Evolutionary conservation across 768 basidiomycete species (phyloP), one percentile per base, ranked within the genome.

Genomic region (Agaricus bisporus): DNA sequence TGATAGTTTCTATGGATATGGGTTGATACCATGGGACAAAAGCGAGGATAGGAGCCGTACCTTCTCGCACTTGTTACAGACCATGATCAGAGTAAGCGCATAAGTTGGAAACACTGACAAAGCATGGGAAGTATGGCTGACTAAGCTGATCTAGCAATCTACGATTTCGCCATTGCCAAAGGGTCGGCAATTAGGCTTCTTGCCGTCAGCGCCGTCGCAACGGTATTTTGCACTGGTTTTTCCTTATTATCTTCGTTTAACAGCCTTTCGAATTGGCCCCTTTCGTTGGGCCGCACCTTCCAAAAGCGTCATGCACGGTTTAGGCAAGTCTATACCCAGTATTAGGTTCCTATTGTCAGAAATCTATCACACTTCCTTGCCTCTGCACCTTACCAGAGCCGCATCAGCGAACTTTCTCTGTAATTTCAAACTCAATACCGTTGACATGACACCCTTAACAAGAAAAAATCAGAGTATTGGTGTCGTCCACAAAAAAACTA

Each of bases 31-130:
- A 59, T 56, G 57, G 41, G 55, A 60, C 55, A 48, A 52, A 15
- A 58, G 59, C 51, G 51, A 60, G 51, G 43, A 51, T 8, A 59
- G 66, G 60, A 64, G 57, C 66, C 77, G 39, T 55, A 81, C 89
- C 68, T 78, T 74, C 72, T 90, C 88, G 69, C 90, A 92, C 76
- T 89, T 92, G 70, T 79, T 84, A 75, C 90, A 92, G 59, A 92
- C 90, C 90, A 92, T 92, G 70, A 54, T 62, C 59, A 49, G 45
- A 25, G 58, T 32, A 51, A 22, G 14, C 28, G 56, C 61, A 61
- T 42, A 39, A 62, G 59, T 61, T 47, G 54, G 41, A 41, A 26
- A 46, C 11, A 26, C 36, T 15, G 29, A 47, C 58, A 57, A 57
- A 57, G 49, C 59, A 49, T 41, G 35, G 14, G 17, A 41, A 38